phyloP scores from a whole-genome alignment of 176 grass and related monocot species.

The Leersia perrieri region DNA sequence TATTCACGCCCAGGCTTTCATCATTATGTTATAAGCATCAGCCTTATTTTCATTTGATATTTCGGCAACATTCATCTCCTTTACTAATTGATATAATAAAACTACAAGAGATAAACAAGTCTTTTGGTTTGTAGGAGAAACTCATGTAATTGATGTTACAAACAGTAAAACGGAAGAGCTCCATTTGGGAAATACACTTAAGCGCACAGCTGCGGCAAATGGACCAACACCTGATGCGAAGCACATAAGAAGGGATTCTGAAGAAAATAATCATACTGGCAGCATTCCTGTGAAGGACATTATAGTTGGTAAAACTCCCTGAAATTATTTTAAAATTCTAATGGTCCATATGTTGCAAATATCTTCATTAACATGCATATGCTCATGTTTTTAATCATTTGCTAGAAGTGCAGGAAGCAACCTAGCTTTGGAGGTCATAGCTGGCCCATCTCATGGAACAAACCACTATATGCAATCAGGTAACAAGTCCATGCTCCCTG shows the following conservation, averaged over 20 bases:
- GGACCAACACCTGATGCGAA: constrained; percentile 24
- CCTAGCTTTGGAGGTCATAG: constrained; percentile 60
- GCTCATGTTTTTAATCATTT: constrained; percentile 43
- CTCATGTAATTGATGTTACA: constrained; percentile 53
- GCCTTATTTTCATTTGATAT: not conserved
- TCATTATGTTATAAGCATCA: not conserved
- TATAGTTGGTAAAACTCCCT: constrained; percentile 40
- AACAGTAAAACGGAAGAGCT: constrained; percentile 39
- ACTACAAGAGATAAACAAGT: not conserved
- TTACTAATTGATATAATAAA: not conserved
- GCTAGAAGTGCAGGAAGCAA: constrained; percentile 57
- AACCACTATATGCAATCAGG: constrained; percentile 42
- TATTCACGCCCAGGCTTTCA: not conserved
- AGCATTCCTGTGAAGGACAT: constrained; percentile 41
- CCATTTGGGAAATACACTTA: constrained; percentile 38
- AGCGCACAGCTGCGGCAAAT: constrained; percentile 29
- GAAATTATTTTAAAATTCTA: constrained; percentile 16
- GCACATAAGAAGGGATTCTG: constrained; percentile 28
- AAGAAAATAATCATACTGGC: constrained; percentile 21
- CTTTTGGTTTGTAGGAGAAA: constrained; percentile 50
- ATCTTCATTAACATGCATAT: constrained; percentile 31
- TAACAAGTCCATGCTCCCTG: constrained; percentile 24
- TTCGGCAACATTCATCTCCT: not conserved
- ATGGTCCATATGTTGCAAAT: not conserved
- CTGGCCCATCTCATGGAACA: constrained; percentile 58